A percentile compares a stretch with the other conserved stretches of the same genome.
phyloP scores from a whole-genome alignment of 148 eudicot species.

The Silene conica region DNA sequence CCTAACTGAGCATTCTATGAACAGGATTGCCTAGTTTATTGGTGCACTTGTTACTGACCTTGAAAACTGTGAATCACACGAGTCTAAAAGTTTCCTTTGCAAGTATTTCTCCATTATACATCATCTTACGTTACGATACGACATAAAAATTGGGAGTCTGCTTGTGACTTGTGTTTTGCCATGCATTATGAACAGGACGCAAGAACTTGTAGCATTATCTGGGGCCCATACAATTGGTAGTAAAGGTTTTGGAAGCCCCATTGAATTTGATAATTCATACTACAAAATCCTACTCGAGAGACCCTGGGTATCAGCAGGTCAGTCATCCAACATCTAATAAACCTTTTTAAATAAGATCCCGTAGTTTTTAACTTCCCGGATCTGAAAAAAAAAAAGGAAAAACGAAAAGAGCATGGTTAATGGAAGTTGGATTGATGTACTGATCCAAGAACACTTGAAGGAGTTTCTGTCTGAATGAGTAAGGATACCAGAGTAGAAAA shows the following conservation, averaged over 20 bases:
- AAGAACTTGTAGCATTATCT: conserved; percentile 83
- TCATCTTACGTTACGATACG: too few species aligned
- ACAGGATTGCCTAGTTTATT: too few species aligned
- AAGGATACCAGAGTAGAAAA: not conserved
- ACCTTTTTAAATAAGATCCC: not conserved
- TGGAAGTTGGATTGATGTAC: not conserved
- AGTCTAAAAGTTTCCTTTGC: not conserved
- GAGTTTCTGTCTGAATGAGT: not conserved
- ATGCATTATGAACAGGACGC: conserved; percentile 51
- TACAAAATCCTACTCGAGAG: conserved; percentile 77
- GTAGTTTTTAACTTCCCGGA: not conserved
- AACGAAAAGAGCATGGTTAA: not conserved
- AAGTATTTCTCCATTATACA: not conserved
- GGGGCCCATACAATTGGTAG: conserved; percentile 96
- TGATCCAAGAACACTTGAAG: not conserved
- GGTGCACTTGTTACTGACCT: not conserved
- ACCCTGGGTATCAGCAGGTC: conserved; percentile 84
- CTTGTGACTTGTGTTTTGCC: conserved; percentile 2
- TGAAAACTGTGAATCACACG: not conserved
- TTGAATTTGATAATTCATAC: conserved; percentile 80
- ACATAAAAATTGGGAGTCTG: not conserved
- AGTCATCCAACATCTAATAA: conserved; percentile 7
- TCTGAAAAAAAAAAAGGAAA: not conserved
- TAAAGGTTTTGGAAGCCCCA: conserved; percentile 91
- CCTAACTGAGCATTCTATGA: not conserved